Percentiles rank a stretch among this genome's conserved stretches.
Evolutionary conservation across 371 early-diverging fungal species (phyloP).

Genomic region (Mucor velutinosus): DNA sequence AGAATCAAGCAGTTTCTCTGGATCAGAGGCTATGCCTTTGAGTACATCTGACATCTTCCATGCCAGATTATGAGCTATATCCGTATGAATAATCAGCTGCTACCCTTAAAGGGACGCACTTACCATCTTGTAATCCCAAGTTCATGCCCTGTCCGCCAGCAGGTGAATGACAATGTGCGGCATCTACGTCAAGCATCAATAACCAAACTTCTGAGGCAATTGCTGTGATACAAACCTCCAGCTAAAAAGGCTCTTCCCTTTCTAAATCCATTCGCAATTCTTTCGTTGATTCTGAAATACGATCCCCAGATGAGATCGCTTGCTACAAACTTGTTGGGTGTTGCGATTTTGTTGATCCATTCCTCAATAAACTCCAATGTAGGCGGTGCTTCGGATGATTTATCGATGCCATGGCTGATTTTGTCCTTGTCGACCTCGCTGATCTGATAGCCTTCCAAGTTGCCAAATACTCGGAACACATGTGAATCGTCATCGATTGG

Average conservation of each 20-base stretch:
- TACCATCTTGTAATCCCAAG: constrained; percentile 47
- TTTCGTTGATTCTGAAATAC: constrained; percentile 43
- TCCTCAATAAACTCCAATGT: constrained; percentile 13
- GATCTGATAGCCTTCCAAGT: constrained; percentile 1
- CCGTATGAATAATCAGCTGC: too few relatives aligned
- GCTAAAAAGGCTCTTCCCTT: constrained; percentile 34
- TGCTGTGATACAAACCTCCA: constrained; percentile 33
- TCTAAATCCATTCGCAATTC: constrained; percentile 44
- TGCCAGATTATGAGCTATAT: constrained; percentile 41
- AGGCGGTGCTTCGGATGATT: background rate
- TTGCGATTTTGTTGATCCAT: constrained; percentile 9
- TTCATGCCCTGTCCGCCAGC: constrained; percentile 45
- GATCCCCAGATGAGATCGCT: constrained; percentile 22
- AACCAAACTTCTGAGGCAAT: too few relatives aligned
- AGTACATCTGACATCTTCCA: constrained; percentile 48
- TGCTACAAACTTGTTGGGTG: constrained; percentile 11
- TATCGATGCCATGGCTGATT: constrained; percentile 9
- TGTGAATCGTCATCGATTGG: background rate
- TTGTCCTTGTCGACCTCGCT: background rate
- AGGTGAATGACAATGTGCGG: constrained; percentile 50
- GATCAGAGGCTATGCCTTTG: constrained; percentile 20
- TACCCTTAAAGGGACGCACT: background rate
- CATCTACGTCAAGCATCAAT: constrained; percentile 19
- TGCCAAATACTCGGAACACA: constrained; percentile 19
- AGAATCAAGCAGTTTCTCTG: constrained; percentile 38